Evolutionary conservation across 2,329 filamentous ascomycete genomes (phyloP).

Genomic region (Colletotrichum magnum): DNA sequence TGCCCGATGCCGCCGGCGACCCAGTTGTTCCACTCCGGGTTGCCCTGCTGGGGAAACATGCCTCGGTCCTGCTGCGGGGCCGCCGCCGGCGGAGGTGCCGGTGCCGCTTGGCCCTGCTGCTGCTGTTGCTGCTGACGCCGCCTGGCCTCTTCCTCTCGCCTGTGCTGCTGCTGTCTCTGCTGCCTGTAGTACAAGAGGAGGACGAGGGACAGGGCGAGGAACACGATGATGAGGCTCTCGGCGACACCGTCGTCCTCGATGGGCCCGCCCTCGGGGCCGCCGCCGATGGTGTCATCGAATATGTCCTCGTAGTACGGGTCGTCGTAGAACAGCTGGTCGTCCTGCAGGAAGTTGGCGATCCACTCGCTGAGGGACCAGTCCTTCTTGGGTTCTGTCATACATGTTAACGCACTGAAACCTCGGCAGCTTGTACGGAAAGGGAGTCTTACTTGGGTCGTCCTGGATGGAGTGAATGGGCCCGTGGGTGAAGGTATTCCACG

Average conservation of each 20-base stretch:
- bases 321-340: constrained; percentile 76
- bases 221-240: constrained; percentile 88
- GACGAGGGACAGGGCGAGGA: constrained; percentile 79
- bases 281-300: constrained; percentile 69
- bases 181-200: constrained; percentile 87
- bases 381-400: constrained; percentile 72
- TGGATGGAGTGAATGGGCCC: constrained; percentile 94
- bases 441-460: constrained; percentile 83
- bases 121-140: constrained; percentile 45
- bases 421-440: constrained; percentile 42
- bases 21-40: constrained; percentile 79
- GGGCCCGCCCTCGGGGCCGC: constrained; percentile 66
- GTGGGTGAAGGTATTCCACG: constrained; percentile 93
- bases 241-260: constrained; percentile 83
- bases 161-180: constrained; percentile 73
- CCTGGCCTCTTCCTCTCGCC: constrained; percentile 56
- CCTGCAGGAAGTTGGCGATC: constrained; percentile 86
- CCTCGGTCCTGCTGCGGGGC: constrained; percentile 44
- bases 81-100: constrained; percentile 49
- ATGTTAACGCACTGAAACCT: constrained; percentile 39
- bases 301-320: constrained; percentile 68
- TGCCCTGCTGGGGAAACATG: constrained; percentile 69
- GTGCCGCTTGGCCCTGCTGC: constrained; percentile 39
- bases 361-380: constrained; percentile 87
- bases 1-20: constrained; percentile 74